Conservation (phyloP, 1,139 yeast species). For the Candida anutae region DNA sequence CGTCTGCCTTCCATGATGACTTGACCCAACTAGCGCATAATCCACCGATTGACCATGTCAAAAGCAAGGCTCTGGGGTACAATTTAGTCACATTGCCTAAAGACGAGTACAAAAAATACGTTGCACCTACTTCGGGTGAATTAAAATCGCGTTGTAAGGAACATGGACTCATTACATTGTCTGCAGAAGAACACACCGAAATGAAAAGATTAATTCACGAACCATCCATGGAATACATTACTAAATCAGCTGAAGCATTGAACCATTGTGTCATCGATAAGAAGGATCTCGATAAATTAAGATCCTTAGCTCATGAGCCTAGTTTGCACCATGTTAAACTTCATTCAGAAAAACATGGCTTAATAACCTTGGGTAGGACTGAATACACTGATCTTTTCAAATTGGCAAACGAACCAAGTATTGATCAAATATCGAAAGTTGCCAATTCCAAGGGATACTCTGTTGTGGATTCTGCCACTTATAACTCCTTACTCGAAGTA, state of each 20-base stretch:
- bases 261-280: slow-evolving; percentile 10
- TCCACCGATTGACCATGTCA: slow-evolving; percentile 14
- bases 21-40: slow-evolving; percentile 18
- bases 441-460: slow-evolving; percentile 12
- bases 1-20: slow-evolving; percentile 22
- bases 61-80: slow-evolving; percentile 7
- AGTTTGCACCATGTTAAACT: slow-evolving; percentile 25
- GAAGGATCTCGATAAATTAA: slow-evolving; percentile 6
- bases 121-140: slow-evolving; percentile 18
- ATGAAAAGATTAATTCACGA: slow-evolving; percentile 7
- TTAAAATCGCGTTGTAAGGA: slow-evolving; percentile 10
- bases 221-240: slow-evolving; percentile 16
- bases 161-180: slow-evolving; percentile 12
- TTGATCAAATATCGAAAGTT: slow-evolving; percentile 9
- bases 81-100: slow-evolving; percentile 21
- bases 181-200: slow-evolving; percentile 7
- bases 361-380: slow-evolving; percentile 24
- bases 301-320: slow-evolving; percentile 23
- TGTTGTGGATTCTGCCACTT: slow-evolving; percentile 14
- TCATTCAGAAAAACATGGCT: slow-evolving; percentile 28
- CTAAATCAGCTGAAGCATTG: slow-evolving; percentile 9
- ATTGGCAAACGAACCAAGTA: slow-evolving; percentile 23
- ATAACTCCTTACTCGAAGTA: slow-evolving; percentile 18
- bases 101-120: slow-evolving; percentile 21
- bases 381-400: slow-evolving; percentile 32